These are phyloP conservation scores for Wickerhamomyces sp. DNA, from an alignment of 1,139 yeast genomes.

Conservation along the genomic window DNA sequence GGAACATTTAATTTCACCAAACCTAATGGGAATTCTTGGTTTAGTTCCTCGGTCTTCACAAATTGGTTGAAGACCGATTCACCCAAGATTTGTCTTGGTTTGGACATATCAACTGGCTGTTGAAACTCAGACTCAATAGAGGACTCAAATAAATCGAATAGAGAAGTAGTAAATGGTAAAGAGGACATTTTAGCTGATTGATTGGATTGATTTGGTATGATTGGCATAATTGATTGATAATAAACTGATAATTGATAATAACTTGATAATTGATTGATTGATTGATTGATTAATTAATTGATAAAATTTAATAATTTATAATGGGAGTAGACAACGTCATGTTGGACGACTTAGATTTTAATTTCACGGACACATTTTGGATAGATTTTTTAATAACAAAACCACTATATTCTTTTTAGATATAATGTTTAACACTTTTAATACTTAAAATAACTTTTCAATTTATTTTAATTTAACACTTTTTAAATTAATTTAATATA, in stretches of 20 bases:
- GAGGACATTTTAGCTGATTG: not conserved
- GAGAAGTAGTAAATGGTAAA: slow-evolving; percentile 13
- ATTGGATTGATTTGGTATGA: not conserved
- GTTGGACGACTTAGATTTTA: slow-evolving; percentile 18
- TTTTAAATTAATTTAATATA: slow-evolving; percentile 2
- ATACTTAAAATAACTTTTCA: slow-evolving; percentile 1
- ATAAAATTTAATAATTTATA: not conserved
- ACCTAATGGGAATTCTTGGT: slow-evolving; percentile 18
- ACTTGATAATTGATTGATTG: not conserved
- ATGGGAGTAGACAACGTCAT: slow-evolving; percentile 18
- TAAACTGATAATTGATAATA: slow-evolving; percentile 1
- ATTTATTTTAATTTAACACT: slow-evolving; percentile 2
- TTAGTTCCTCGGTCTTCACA: slow-evolving; percentile 21
- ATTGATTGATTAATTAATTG: too few relatives aligned
- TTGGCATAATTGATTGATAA: slow-evolving; percentile 1
- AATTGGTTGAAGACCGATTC: slow-evolving; percentile 40
- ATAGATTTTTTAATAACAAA: slow-evolving; percentile 6
- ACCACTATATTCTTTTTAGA: slow-evolving; percentile 6
- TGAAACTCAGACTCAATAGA: slow-evolving; percentile 12
- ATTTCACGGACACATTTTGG: slow-evolving; percentile 24
- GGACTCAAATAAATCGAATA: slow-evolving; percentile 23
- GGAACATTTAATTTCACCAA: slow-evolving; percentile 19
- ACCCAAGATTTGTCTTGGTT: slow-evolving; percentile 33
- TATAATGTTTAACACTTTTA: slow-evolving; percentile 7
- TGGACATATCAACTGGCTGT: slow-evolving; percentile 8